These are phyloP conservation scores for Trametopsis cervina DNA, from an alignment of 768 basidiomycete genomes.

Conservation along the genomic window DNA sequence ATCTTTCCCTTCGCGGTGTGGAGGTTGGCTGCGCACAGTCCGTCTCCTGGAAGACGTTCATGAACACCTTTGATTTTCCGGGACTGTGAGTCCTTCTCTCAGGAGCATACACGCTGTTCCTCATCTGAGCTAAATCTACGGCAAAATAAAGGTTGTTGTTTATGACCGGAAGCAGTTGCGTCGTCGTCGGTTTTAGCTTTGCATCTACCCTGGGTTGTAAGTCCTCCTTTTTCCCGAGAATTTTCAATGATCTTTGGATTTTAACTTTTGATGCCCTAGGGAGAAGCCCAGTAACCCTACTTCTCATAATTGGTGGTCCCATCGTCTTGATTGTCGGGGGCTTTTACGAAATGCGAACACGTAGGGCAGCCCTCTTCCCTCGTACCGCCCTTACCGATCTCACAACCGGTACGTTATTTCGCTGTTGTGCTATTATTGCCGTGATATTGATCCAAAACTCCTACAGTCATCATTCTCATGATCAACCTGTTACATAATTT, in stretches of 20 bases:
- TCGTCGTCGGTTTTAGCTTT: conserved; percentile 78
- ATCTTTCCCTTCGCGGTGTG: conserved; percentile 53
- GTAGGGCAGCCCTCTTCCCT: conserved; percentile 68
- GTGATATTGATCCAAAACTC: conserved; percentile 8
- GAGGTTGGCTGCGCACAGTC: conserved; percentile 36
- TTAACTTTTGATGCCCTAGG: conserved; percentile 35
- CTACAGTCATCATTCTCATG: conserved; percentile 53
- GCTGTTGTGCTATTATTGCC: background rate
- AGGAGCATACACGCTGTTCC: background rate
- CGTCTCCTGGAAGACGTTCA: conserved; percentile 51
- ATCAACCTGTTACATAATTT: conserved; percentile 79
- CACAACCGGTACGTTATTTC: conserved; percentile 44
- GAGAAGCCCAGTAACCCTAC: conserved; percentile 53
- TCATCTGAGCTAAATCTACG: conserved; percentile 11
- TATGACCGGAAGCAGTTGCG: conserved; percentile 65
- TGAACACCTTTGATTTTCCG: conserved; percentile 62
- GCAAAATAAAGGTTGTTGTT: conserved; percentile 50
- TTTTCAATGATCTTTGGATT: conserved; percentile 1
- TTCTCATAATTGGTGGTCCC: conserved; percentile 50
- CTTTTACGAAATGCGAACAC: conserved; percentile 61
- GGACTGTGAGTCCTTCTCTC: conserved; percentile 54
- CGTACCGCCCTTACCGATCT: conserved; percentile 49
- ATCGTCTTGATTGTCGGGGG: conserved; percentile 50
- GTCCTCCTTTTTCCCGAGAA: conserved; percentile 20
- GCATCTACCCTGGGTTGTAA: conserved; percentile 63